Conservation (phyloP, 179 eudicot genomes). For the Silene coronaria region DNA sequence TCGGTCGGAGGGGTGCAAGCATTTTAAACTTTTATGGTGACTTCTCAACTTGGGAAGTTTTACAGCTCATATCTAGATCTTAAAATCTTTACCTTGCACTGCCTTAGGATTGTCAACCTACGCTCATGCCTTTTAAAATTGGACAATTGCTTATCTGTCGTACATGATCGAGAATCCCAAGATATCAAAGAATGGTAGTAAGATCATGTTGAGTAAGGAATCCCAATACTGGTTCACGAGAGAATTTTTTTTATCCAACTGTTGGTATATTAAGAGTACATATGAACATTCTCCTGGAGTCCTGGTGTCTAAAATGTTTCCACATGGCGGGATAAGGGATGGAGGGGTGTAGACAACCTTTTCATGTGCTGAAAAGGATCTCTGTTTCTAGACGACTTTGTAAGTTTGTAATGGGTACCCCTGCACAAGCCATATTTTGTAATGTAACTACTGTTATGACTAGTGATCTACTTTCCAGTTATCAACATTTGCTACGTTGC, state of each 20-base stretch:
- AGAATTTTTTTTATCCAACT: not conserved
- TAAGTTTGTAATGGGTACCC: not conserved
- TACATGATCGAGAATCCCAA: not conserved
- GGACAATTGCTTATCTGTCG: not conserved
- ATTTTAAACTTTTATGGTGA: not conserved
- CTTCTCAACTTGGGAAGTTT: not conserved
- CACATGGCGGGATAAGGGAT: no score
- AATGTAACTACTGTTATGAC: not conserved
- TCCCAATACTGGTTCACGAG: not conserved
- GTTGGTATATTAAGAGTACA: not conserved
- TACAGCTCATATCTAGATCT: not conserved
- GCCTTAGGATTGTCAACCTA: not conserved
- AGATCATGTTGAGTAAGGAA: not conserved
- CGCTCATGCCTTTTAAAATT: not conserved
- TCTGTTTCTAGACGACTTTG: not conserved
- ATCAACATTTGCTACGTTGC: not conserved
- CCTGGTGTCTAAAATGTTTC: no score
- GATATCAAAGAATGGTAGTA: not conserved
- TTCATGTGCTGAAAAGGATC: no score
- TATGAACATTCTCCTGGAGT: not conserved
- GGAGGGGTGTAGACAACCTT: no score
- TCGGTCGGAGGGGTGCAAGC: no score
- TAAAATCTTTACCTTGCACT: not conserved
- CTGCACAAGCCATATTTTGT: not conserved
- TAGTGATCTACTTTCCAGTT: not conserved